Evolutionary conservation across 176 grass and related monocot species (phyloP), one percentile per base, ranked within the genome.

Genomic region (Poa pratensis): DNA sequence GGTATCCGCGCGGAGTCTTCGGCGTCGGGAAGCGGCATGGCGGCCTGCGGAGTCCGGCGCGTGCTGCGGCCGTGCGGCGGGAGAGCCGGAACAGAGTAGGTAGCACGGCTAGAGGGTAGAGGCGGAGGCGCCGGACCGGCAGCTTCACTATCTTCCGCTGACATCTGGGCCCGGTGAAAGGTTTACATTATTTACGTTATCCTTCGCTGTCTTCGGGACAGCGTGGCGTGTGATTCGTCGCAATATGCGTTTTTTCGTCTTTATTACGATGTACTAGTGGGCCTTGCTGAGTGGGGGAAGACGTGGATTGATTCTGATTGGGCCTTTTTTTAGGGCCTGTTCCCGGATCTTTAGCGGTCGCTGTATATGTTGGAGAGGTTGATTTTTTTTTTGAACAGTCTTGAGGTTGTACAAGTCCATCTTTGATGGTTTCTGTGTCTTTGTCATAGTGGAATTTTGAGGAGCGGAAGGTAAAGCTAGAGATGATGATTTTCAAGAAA

Each of bases 301-400:
- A 79, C 22, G 75, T 73, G 87, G 75, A 73, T 40, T 60, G 81
- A 73, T 80, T 79, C 7, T 23, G 54, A 22, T 18, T 43, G 54
- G 80, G 65, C 32, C 30, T 42, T 73, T 50, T 13, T 50, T 50
- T 50, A 50, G 10, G 46, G 43, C 43, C 12, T 45, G 43, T 12
- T 45, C 12, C 43, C 43, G 9, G 9, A 45, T 2, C 40, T 42
- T 42, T 42, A 42, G 40, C 40, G 7, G 6, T 42, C 40, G 40
- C 13, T 46, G 45, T 46, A 46, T 46, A 46, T 46, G 45, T 46
- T 12, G 45, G 45, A 37, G n/a, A n/a, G n/a, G n/a, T n/a, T n/a
- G n/a, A n/a, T n/a, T n/a, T n/a, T n/a, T n/a, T n/a, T n/a, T n/a
- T n/a, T n/a, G n/a, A n/a, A n/a, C n/a, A n/a, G n/a, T n/a, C n/a